Conservation (phyloP, 1,284 basidiomycete species). For the Fomes fomentarius region DNA sequence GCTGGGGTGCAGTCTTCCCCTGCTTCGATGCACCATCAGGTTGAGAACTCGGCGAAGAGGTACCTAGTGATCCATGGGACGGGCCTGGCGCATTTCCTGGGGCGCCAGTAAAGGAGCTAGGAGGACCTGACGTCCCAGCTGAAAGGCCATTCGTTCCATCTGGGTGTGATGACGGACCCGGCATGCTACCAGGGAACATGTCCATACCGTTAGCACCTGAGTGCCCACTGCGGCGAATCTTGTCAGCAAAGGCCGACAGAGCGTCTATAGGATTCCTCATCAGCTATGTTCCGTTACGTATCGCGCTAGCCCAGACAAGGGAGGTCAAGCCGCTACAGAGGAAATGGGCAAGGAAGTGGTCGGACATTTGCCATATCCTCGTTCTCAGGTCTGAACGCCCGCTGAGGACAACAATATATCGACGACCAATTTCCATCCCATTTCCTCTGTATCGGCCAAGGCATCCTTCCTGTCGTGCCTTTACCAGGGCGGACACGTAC, state of each 20-base stretch:
- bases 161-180: neutral
- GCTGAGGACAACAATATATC: too few relatives aligned
- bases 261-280: too few relatives aligned
- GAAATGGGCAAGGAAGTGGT: too few relatives aligned
- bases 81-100: slow-evolving; percentile 1
- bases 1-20: slow-evolving; percentile 51
- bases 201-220: neutral
- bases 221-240: slow-evolving; percentile 42
- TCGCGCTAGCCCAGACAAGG: too few relatives aligned
- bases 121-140: neutral
- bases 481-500: too few relatives aligned
- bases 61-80: slow-evolving; percentile 19
- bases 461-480: too few relatives aligned
- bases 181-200: neutral
- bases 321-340: too few relatives aligned
- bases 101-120: neutral
- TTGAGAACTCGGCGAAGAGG: slow-evolving; percentile 46
- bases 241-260: slow-evolving; percentile 45
- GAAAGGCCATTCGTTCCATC: slow-evolving; percentile 14
- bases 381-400: too few relatives aligned
- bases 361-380: too few relatives aligned
- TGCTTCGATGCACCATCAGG: slow-evolving; percentile 57
- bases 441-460: too few relatives aligned
- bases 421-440: too few relatives aligned
- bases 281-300: too few relatives aligned